Base-by-base conservation (phyloP, 306 rosid species). In the Mucuna pruriens region DNA sequence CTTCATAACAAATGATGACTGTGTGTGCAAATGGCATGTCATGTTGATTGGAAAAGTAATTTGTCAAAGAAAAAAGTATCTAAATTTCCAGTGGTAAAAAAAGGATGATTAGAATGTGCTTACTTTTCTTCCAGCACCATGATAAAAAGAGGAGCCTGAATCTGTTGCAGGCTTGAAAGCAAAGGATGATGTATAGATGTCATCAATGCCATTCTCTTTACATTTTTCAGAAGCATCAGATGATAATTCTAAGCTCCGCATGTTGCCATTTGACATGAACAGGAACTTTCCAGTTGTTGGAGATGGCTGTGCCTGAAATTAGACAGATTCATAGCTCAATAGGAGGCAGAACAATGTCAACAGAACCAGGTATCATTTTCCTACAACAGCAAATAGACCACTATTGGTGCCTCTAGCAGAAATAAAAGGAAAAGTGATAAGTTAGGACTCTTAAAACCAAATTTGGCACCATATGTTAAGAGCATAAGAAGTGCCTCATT, bases 261-360 rank as follows among this genome's bases (percentile, higher is more conserved):
- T 44, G 71, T 80, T 83, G 45, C 88, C 85, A 55, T 87, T 89
- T 55, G 94, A 31, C 67, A 78, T 34, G 68, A 95, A 92, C 8
- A 88, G 83, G 75, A 90, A 90, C 82, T 91, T 95, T 36, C 98
- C 98, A 10, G 97, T 95, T 75, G 97, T 95, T 82, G 98, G 98
- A 81, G 98, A 95, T 75, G 91, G 97, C 67, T 94, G 98, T 72
- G 92, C 97, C 97, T 94, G 92, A 89, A 80, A 82, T 69, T 73
- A 55, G 67, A 87, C 75, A 82, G 85, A 75, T 85, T 72, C 88
- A 85, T 58, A 82, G 58, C 79, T 85, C 78, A 86, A 66, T 13
- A 72, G 9, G 36, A 58, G 40, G 51, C 58, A 63, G 33, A 84
- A 63, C 68, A 73, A 77, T 33, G 36, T 57, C 74, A 52, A 45